Conservation (phyloP, 306 rosid genomes). For the Lathyrus sativus region DNA sequence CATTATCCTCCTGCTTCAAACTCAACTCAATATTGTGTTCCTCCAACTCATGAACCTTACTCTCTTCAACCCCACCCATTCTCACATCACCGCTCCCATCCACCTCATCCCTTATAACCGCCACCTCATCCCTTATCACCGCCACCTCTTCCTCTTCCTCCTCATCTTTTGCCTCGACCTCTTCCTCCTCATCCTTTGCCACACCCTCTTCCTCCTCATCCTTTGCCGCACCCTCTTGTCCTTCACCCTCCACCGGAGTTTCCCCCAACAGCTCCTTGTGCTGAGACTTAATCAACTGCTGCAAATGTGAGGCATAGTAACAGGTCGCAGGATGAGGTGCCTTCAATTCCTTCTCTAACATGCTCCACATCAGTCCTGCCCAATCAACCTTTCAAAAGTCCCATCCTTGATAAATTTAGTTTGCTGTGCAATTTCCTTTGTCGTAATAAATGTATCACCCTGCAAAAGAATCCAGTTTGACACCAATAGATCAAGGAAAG, state of each 20-base stretch:
- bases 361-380: slow-evolving; percentile 74
- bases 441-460: slow-evolving; percentile 69
- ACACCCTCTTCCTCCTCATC: slow-evolving; percentile 53
- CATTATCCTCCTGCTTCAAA: slow-evolving; percentile 59
- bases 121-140: slow-evolving; percentile 34
- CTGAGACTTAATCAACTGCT: slow-evolving; percentile 65
- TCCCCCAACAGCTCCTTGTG: slow-evolving; percentile 52
- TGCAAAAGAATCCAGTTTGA: slow-evolving; percentile 82
- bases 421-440: slow-evolving; percentile 50
- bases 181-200: slow-evolving; percentile 40
- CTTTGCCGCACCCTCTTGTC: slow-evolving; percentile 42
- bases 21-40: slow-evolving; percentile 61
- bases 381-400: slow-evolving; percentile 68
- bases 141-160: slow-evolving; percentile 43
- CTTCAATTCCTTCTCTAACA: slow-evolving; percentile 81
- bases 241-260: slow-evolving; percentile 43
- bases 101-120: too few relatives aligned
- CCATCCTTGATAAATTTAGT: slow-evolving; percentile 59
- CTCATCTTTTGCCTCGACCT: slow-evolving; percentile 32
- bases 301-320: slow-evolving; percentile 91
- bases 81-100: slow-evolving; percentile 47
- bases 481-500: slow-evolving; percentile 61
- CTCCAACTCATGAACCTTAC: slow-evolving; percentile 47
- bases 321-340: slow-evolving; percentile 53
- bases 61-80: slow-evolving; percentile 48